Evolutionary conservation across 2,329 filamentous ascomycete species (phyloP), one percentile per base, ranked within the genome.

Genomic region (Scleromitrula shiraiana): DNA sequence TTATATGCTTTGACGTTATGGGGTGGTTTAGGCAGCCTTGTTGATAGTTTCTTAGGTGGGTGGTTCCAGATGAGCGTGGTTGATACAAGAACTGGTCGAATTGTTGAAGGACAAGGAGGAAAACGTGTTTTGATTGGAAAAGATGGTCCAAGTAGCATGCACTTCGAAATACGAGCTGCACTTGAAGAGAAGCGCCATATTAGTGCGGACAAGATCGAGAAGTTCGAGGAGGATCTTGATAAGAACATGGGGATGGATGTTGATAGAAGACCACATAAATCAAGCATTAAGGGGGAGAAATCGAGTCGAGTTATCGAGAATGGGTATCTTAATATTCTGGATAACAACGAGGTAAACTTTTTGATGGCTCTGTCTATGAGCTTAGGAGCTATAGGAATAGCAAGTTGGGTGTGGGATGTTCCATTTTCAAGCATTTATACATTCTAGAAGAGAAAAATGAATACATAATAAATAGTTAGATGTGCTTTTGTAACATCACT

Each of bases 261-360:
- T 7, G 67, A 66, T 46, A 68, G 73, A 56, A 75, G 72, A 64
- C 67, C 74, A 49, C 70, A 75, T 36, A 69, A 67, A 59, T 57
- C 73, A 6, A 78, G 71, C 60, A 75, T 77, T 69, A 68, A 77
- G 2, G 68, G 73, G 48, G 73, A 72, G 58, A 77, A 83, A 51
- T 58, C 60, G 40, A 61, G 60, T 36, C 56, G 63, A 29, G 69
- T 80, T 5, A 67, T 83, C 6, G 80, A 86, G 67, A 84, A 72
- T 56, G 88, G 80, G 63, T 51, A 53, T 42, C 73, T 69, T 77
- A 77, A 95, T 63, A 65, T 94, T 52, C 71, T 98, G 49, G 89
- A 95, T 66, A 98, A 98, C 66, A 98, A 98, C 65, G 85, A 87
- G 46, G 89, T 98, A 59, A 98, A 98, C 65, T 79, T 96, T 50